phyloP scores from a whole-genome alignment of 148 eudicot genomes.

The Camellia granthamiana region DNA sequence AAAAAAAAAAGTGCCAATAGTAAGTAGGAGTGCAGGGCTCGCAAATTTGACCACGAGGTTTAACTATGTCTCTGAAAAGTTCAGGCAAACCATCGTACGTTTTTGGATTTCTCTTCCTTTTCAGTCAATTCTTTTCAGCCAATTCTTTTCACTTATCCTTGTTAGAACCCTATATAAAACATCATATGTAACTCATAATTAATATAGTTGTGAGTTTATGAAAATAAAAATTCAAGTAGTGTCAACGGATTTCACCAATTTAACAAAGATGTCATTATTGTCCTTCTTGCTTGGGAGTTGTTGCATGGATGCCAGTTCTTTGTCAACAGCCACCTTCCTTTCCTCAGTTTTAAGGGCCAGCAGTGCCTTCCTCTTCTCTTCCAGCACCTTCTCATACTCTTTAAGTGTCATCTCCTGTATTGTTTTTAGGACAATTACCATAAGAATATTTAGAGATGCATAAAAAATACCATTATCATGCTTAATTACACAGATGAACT shows the following conservation, averaged over 20 bases:
- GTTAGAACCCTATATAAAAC: slow-evolving; percentile 56
- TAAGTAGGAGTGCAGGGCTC: not conserved
- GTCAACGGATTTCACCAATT: slow-evolving; percentile 47
- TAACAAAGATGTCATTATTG: slow-evolving; percentile 61
- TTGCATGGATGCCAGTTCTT: slow-evolving; percentile 80
- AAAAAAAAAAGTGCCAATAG: not conserved
- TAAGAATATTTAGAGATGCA: not conserved
- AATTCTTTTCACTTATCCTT: slow-evolving; percentile 80
- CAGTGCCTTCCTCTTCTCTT: slow-evolving; percentile 87
- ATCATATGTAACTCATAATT: not conserved
- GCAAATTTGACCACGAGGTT: not conserved
- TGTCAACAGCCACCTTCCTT: slow-evolving; percentile 64
- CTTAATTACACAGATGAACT: not conserved
- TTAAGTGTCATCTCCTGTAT: slow-evolving; percentile 92
- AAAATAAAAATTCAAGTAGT: not conserved
- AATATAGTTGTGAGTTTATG: not conserved
- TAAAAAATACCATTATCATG: not conserved
- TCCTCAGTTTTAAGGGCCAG: slow-evolving; percentile 63
- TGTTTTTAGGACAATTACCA: not conserved
- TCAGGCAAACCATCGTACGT: slow-evolving; percentile 37
- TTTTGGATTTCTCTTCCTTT: slow-evolving; percentile 81
- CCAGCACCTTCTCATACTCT: slow-evolving; percentile 82
- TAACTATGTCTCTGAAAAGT: not conserved
- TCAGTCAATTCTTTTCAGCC: too few species aligned
- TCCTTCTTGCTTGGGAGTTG: slow-evolving; percentile 71